These are phyloP conservation scores for Stephania cephalantha DNA, from an alignment of 164 flowering plant genomes.

Conservation along the genomic window DNA sequence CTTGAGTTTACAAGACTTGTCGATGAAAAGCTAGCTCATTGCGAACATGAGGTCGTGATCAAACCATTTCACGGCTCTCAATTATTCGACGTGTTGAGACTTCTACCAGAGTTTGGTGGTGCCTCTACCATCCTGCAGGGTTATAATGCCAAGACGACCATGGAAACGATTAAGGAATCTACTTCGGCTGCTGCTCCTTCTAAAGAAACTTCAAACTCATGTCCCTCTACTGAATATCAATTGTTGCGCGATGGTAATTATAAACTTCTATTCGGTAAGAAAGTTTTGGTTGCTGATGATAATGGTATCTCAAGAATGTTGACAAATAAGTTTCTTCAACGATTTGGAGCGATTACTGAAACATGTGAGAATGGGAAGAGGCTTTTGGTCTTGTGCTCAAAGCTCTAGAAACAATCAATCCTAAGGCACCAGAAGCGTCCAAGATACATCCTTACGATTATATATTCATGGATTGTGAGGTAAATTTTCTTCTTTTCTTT, in stretches of 20 bases:
- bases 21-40: slow-evolving; percentile 2
- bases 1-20: slow-evolving; percentile 15
- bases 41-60: slow-evolving; percentile 21
- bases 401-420: slow-evolving; percentile 17
- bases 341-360: slow-evolving; percentile 42
- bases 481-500: slow-evolving; percentile 15
- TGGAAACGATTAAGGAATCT: neutral
- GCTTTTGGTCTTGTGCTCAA: slow-evolving; percentile 25
- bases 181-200: neutral
- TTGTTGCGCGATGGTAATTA: neutral
- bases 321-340: slow-evolving; percentile 13
- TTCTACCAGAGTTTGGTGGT: slow-evolving; percentile 26
- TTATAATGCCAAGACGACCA: neutral
- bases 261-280: slow-evolving; percentile 42
- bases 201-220: neutral
- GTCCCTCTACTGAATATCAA: neutral
- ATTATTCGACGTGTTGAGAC: slow-evolving; percentile 11
- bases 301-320: slow-evolving; percentile 15
- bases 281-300: slow-evolving; percentile 61
- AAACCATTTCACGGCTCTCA: slow-evolving; percentile 45
- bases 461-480: slow-evolving; percentile 70
- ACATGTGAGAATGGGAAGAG: slow-evolving; percentile 47
- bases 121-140: neutral
- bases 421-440: slow-evolving; percentile 6
- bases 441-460: slow-evolving; percentile 36